Evolutionary conservation across 768 basidiomycete genomes (phyloP), one percentile per base, ranked within the genome.

Genomic region (Tricholoma sp.): DNA sequence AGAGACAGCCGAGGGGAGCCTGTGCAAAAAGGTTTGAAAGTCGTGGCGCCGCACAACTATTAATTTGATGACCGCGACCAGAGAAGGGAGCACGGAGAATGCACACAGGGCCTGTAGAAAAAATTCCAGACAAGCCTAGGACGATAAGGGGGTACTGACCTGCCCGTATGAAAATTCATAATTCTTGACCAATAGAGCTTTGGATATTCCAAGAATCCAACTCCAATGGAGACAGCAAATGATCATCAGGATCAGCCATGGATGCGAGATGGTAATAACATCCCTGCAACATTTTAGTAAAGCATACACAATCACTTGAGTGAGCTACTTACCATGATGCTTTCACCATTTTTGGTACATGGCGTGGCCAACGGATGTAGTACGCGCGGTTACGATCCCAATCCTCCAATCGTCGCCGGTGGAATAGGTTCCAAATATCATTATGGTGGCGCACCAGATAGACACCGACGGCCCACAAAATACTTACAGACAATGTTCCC

Each of bases 381-480:
- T 27, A 47, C 14, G 14, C 14, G 7, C 12, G 37, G 4, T 43
- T 22, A 9, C 2, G 5, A n/a, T 47, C 22, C 5, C 10, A 18
- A 10, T 43, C 41, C 18, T 47, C 22, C 22, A 11, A 29, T 43
- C 10, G 24, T 37, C 51, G 51, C 19, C 21, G 10, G 11, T 39
- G 8, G 24, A 24, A 54, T 47, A 47, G 24, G 6, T 27, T 47
- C 37, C 11, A 35, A 2, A 54, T 54, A 5, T 27, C 52, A 54
- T 2, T 11, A 35, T 11, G 53, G 49, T 65, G 62, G 14, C 59
- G 56, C 12, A 58, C 46, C 18, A 60, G 45, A 46, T 63, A 65
- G 22, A 65, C 35, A 3, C 55, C 61, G 61, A 59, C 63, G 12
- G 59, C 56, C 64, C 64, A 64, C 45, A 64, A 41, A 2, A 51